phyloP scores from a whole-genome alignment of 2,329 filamentous ascomycete species.

The Ascochyta lentis region DNA sequence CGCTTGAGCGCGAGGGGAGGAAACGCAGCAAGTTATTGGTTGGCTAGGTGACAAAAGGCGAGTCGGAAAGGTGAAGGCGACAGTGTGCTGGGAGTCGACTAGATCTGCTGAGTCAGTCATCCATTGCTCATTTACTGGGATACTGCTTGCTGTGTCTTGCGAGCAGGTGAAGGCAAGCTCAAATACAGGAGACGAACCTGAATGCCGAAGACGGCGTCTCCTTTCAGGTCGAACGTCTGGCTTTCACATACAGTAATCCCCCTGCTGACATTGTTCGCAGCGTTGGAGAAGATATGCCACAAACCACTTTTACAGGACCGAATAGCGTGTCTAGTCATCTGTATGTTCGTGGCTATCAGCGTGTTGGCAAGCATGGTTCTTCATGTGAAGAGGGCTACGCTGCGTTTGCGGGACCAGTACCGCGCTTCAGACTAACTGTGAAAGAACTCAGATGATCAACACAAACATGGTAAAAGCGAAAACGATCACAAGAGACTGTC shows the following conservation, averaged over 20 bases:
- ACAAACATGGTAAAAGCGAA: background rate
- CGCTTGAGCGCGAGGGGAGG: background rate
- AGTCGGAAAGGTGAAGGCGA: constrained; percentile 7
- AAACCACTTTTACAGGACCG: background rate
- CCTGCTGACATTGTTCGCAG: background rate
- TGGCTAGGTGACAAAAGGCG: background rate
- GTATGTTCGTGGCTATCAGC: background rate
- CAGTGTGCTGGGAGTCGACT: background rate
- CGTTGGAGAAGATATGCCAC: background rate
- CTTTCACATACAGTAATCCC: background rate
- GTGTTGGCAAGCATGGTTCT: background rate
- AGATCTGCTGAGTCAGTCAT: background rate
- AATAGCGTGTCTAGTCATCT: background rate
- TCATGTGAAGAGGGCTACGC: background rate
- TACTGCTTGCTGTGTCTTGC: background rate
- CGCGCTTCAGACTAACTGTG: background rate
- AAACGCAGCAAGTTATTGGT: background rate
- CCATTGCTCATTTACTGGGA: background rate
- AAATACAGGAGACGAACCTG: background rate
- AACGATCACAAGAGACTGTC: background rate
- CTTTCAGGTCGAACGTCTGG: background rate
- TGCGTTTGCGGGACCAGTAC: background rate
- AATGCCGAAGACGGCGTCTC: background rate
- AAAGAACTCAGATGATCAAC: background rate
- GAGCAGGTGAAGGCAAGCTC: background rate